Evolutionary conservation across 2,329 filamentous ascomycete species (phyloP).

Genomic region (Fusarium nurragi): DNA sequence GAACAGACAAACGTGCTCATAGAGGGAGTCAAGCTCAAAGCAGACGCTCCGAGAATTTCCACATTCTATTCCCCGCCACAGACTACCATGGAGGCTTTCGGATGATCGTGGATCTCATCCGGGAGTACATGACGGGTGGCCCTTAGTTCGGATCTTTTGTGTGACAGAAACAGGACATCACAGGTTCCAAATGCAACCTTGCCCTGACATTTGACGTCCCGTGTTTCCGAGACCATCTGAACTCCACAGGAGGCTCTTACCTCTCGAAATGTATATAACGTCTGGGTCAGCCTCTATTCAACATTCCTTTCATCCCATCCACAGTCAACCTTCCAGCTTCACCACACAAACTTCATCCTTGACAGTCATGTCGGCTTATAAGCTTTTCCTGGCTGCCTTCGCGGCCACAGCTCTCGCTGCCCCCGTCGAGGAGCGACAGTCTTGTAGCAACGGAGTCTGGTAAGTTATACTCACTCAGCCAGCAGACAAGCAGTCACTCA

Average conservation of each 20-base stretch:
- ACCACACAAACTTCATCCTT: not conserved
- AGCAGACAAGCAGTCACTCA: not conserved
- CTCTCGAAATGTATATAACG: constrained; percentile 14
- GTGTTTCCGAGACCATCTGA: constrained; percentile 17
- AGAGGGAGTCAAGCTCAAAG: constrained; percentile 4
- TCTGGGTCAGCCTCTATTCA: not conserved
- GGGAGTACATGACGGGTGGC: not conserved
- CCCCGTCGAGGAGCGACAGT: constrained; percentile 50
- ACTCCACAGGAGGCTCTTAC: not conserved
- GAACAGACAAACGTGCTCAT: not conserved
- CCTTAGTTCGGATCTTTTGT: not conserved
- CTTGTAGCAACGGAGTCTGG: constrained; percentile 35
- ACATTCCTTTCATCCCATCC: not conserved
- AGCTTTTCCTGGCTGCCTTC: constrained; percentile 34
- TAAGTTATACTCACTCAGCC: not conserved
- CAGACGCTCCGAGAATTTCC: constrained; percentile 20
- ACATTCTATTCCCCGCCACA: not conserved
- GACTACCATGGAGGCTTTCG: not conserved
- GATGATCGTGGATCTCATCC: constrained; percentile 6
- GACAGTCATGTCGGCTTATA: constrained; percentile 24
- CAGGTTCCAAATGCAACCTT: not conserved
- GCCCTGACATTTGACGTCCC: constrained; percentile 15
- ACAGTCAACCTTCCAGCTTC: constrained; percentile 2
- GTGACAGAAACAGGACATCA: not conserved
- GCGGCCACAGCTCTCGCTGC: constrained; percentile 50